These are phyloP conservation scores for Paecilomyces sp. DNA, from an alignment of 2,329 filamentous ascomycete genomes.

Conservation along the genomic window DNA sequence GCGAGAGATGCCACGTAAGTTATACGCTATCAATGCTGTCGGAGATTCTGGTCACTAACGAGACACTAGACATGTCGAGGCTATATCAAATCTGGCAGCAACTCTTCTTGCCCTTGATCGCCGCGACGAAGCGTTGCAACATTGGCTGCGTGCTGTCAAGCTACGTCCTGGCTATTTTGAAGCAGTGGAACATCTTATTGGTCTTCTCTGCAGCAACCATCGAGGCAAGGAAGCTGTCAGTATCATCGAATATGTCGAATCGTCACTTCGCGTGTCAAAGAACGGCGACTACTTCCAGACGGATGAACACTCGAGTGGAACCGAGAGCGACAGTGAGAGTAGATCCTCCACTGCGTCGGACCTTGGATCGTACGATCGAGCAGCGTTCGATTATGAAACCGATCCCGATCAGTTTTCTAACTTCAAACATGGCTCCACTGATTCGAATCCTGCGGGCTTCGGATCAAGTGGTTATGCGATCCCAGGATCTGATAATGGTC, in stretches of 20 bases:
- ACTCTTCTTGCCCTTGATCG: constrained; percentile 77
- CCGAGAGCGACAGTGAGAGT: constrained; percentile 51
- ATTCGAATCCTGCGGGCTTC: constrained; percentile 46
- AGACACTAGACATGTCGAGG: constrained; percentile 71
- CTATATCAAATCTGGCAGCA: constrained; percentile 86
- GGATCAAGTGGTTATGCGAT: constrained; percentile 80
- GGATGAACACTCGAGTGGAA: constrained; percentile 52
- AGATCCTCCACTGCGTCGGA: constrained; percentile 46
- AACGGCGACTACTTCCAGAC: constrained; percentile 41
- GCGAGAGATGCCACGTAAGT: constrained; percentile 50
- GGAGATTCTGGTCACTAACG: constrained; percentile 7
- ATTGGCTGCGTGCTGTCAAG: constrained; percentile 81
- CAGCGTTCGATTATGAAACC: constrained; percentile 51
- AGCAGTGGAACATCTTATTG: constrained; percentile 88
- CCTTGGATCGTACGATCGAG: constrained; percentile 48
- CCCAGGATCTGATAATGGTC: constrained; percentile 78
- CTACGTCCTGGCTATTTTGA: constrained; percentile 84
- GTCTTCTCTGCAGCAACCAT: constrained; percentile 73
- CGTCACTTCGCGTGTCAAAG: constrained; percentile 53
- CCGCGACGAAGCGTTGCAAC: constrained; percentile 72
- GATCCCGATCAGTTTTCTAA: constrained; percentile 23
- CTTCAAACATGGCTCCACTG: constrained; percentile 17
- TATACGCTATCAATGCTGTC: not conserved
- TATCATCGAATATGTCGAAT: constrained; percentile 80
- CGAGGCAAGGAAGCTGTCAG: constrained; percentile 77